phyloP scores from a whole-genome alignment of 441 rosid species.

The Eruca vesicaria region DNA sequence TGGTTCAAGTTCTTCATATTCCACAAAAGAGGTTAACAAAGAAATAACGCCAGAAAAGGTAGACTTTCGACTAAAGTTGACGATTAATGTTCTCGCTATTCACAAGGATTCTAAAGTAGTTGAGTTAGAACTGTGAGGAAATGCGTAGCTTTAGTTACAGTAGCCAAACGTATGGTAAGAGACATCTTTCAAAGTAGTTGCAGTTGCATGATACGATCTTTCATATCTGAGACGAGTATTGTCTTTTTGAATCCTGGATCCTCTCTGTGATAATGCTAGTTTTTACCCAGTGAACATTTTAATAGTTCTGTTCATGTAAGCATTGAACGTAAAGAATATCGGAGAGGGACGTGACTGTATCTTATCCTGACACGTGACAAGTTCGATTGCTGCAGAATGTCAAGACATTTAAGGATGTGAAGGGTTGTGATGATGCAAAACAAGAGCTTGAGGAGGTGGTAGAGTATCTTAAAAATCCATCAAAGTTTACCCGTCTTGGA shows the following conservation, averaged over 20 bases:
- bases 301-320: slow-evolving; percentile 1
- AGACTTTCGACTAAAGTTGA: neutral
- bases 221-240: neutral
- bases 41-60: slow-evolving; percentile 97
- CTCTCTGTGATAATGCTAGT: neutral
- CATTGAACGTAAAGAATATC: neutral
- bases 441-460: slow-evolving; percentile 99
- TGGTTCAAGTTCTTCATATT: slow-evolving; percentile 91
- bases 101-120: neutral
- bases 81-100: slow-evolving; percentile 2
- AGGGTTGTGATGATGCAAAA: slow-evolving; percentile 99
- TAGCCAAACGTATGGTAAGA: neutral
- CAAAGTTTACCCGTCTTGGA: slow-evolving; percentile 47
- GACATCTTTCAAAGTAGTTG: slow-evolving; percentile 15
- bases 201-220: slow-evolving; percentile 25
- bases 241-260: neutral
- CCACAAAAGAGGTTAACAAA: slow-evolving; percentile 92
- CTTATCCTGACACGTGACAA: slow-evolving; percentile 30
- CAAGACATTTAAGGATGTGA: slow-evolving; percentile 98
- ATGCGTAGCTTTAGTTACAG: neutral
- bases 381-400: slow-evolving; percentile 65
- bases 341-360: neutral
- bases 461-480: slow-evolving; percentile 90
- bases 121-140: neutral
- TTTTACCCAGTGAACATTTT: neutral